phyloP scores from a whole-genome alignment of 1,284 basidiomycete genomes.

The Boletus putidus region DNA sequence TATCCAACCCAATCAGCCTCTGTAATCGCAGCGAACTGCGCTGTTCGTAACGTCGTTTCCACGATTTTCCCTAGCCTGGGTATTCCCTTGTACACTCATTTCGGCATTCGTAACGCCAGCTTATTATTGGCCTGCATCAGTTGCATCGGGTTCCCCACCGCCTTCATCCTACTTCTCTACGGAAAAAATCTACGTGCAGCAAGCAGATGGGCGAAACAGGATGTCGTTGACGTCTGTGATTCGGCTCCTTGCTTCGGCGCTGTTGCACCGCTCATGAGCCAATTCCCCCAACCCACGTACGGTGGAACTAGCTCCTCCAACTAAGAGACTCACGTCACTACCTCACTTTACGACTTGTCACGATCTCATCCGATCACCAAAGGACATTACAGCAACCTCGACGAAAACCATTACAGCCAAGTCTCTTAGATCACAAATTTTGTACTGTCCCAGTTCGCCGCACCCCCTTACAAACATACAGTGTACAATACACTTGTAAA shows the following conservation, averaged over 20 bases:
- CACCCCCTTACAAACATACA: too few species aligned
- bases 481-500: not conserved
- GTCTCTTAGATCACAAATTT: not conserved
- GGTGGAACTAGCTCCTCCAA: conserved; percentile 16
- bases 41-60: conserved; percentile 26
- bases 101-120: conserved; percentile 27
- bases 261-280: conserved; percentile 16
- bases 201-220: conserved; percentile 32
- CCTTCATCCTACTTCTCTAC: conserved; percentile 22
- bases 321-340: conserved; percentile 1
- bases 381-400: not conserved
- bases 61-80: conserved; percentile 30
- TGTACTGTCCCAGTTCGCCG: not conserved
- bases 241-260: not conserved
- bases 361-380: not conserved
- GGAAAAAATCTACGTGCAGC: conserved; percentile 25
- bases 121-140: conserved; percentile 26
- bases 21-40: conserved; percentile 33
- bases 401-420: not conserved
- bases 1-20: conserved; percentile 34
- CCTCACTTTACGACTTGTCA: conserved; percentile 4
- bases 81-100: conserved; percentile 25
- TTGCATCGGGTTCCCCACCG: conserved; percentile 27
- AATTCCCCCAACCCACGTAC: conserved; percentile 17
- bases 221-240: conserved; percentile 4